Conservation (phyloP, 495 filamentous ascomycete species). For the Cryomyces minteri region DNA sequence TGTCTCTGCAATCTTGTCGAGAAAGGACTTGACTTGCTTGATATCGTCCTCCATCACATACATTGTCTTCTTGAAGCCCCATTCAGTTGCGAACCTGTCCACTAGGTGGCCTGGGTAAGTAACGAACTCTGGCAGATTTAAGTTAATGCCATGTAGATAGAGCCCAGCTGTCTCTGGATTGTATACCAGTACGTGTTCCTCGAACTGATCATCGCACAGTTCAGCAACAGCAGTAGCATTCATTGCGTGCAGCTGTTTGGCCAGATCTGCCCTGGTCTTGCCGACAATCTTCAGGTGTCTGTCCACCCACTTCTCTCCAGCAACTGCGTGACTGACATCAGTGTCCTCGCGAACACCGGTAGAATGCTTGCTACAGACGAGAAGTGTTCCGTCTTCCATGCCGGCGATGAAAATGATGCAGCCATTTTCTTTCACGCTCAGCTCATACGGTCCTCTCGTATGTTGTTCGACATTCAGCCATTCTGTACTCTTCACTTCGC, state of each 20-base stretch:
- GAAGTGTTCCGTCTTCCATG: conserved; percentile 64
- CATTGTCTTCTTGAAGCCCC: conserved; percentile 85
- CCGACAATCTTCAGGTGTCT: conserved; percentile 56
- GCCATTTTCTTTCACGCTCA: conserved; percentile 94
- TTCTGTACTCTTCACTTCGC: conserved; percentile 55
- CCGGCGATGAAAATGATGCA: conserved; percentile 97
- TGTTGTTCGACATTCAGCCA: conserved; percentile 64
- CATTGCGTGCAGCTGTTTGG: conserved; percentile 50
- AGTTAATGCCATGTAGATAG: conserved; percentile 90
- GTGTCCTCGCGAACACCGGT: conserved; percentile 55
- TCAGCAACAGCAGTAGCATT: conserved; percentile 92
- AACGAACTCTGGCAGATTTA: conserved; percentile 75
- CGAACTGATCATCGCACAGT: conserved; percentile 88
- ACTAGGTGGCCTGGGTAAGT: conserved; percentile 66
- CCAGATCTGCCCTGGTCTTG: conserved; percentile 58
- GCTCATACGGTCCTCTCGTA: conserved; percentile 80
- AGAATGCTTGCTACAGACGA: conserved; percentile 97
- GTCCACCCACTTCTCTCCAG: conserved; percentile 73
- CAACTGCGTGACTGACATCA: conserved; percentile 61
- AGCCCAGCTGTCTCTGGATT: conserved; percentile 68
- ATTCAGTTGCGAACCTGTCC: conserved; percentile 74
- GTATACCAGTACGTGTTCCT: conserved; percentile 93
- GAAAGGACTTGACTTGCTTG: conserved; percentile 51
- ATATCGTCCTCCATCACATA: conserved; percentile 63
- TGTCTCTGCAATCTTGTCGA: conserved; percentile 65